These are phyloP conservation scores for Talaromyces funiculosus DNA, from an alignment of 2,329 filamentous ascomycete genomes.

Conservation along the genomic window DNA sequence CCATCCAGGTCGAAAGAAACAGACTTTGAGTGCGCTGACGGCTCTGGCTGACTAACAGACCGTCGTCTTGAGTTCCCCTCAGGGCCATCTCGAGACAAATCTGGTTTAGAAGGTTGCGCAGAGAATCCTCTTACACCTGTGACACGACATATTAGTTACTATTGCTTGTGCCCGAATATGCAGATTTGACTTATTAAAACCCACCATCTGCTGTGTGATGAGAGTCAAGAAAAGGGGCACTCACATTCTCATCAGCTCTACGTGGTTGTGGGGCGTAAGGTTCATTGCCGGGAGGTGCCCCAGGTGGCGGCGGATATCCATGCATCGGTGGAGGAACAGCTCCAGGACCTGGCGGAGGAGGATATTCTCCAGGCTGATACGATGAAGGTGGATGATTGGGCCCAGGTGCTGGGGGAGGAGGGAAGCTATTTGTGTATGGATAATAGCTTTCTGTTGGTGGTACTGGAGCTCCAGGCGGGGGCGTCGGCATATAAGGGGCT, in stretches of 20 bases:
- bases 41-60: conserved; percentile 19
- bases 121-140: conserved; percentile 19
- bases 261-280: conserved; percentile 35
- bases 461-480: conserved; percentile 25
- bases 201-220: conserved; percentile 38
- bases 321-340: conserved; percentile 34
- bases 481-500: conserved; percentile 33
- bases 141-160: conserved; percentile 15
- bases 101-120: background rate
- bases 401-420: conserved; percentile 37
- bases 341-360: conserved; percentile 35
- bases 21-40: conserved; percentile 26
- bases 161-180: background rate
- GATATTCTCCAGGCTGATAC: conserved; percentile 7
- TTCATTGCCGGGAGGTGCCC: conserved; percentile 30
- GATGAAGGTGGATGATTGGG: conserved; percentile 22
- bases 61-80: conserved; percentile 15
- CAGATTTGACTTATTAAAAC: conserved; percentile 26
- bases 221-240: conserved; percentile 37
- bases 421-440: conserved; percentile 37
- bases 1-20: conserved; percentile 28
- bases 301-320: conserved; percentile 32
- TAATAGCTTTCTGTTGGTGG: conserved; percentile 31
- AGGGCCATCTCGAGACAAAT: background rate
- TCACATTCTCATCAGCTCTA: conserved; percentile 48